Percentiles rank a stretch among this genome's conserved stretches.
Conservation (phyloP, 23 red algal genomes). For the Gracilaria gracilis region DNA sequence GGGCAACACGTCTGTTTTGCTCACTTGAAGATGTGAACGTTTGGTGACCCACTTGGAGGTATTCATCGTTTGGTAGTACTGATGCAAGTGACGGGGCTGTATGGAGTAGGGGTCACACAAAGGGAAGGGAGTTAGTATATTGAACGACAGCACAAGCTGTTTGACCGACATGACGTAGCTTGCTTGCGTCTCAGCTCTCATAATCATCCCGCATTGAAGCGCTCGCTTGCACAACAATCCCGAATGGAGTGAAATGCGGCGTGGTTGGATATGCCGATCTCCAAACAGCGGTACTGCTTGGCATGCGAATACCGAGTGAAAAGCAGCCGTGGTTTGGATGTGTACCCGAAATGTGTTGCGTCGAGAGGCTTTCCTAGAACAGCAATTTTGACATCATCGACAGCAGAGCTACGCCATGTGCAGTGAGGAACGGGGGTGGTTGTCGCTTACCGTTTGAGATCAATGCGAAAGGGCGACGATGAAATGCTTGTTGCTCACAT, state of each 20-base stretch:
- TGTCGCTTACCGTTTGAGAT: too few species aligned
- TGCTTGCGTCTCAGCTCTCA: conserved; percentile 69
- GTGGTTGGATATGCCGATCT: conserved; percentile 14
- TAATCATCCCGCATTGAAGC: conserved; percentile 71
- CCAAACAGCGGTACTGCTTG: conserved; percentile 4
- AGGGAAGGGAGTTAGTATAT: conserved; percentile 4
- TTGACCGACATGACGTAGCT: too few species aligned
- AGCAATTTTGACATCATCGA: conserved; percentile 10
- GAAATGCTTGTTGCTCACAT: too few species aligned
- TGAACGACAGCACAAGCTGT: too few species aligned
- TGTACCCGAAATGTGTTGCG: background rate
- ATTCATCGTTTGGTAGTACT: too few species aligned
- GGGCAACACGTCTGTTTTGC: conserved; percentile 39
- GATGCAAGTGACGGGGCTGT: too few species aligned
- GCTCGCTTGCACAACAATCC: background rate
- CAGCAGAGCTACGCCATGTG: background rate
- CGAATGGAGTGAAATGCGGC: conserved; percentile 29
- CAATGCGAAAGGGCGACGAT: too few species aligned
- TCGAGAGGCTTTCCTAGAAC: background rate
- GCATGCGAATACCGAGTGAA: conserved; percentile 14
- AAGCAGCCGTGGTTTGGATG: background rate
- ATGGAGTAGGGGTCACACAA: background rate
- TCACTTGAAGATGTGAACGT: conserved; percentile 53
- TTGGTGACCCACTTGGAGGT: conserved; percentile 49
- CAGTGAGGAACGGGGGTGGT: too few species aligned